A percentile compares a stretch with the other conserved stretches of the same genome.
Evolutionary conservation across 2,329 filamentous ascomycete species (phyloP).

Genomic region (Geoglossum cookeanum): DNA sequence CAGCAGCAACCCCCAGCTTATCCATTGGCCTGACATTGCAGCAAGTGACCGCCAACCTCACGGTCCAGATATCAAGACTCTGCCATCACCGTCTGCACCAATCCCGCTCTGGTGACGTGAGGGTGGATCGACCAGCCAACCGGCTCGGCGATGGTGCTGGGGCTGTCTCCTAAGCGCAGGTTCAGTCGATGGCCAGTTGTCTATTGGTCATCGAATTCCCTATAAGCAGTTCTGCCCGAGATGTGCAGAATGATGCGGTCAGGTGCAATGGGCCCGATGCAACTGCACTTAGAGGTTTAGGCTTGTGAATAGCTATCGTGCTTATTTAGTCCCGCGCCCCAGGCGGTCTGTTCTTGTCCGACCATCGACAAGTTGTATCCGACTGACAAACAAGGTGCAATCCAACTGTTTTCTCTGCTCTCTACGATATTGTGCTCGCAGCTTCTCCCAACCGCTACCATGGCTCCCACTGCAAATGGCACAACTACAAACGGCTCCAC

Average conservation of each 20-base stretch:
- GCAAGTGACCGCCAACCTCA: background rate
- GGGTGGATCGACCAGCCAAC: background rate
- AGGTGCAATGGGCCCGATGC: slow-evolving; percentile 2
- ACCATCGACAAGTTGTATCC: too few relatives aligned
- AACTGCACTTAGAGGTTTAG: slow-evolving; percentile 10
- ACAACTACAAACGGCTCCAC: slow-evolving; percentile 8
- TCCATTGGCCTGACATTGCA: background rate
- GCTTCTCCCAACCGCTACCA: background rate
- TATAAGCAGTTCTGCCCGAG: slow-evolving; percentile 3
- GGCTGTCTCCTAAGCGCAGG: slow-evolving; percentile 1
- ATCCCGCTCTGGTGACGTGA: too few relatives aligned
- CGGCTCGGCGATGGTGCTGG: background rate
- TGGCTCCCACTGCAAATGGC: slow-evolving; percentile 12
- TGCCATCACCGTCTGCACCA: too few relatives aligned
- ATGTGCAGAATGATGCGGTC: background rate
- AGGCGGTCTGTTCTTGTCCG: too few relatives aligned
- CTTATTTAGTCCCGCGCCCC: too few relatives aligned
- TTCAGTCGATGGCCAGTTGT: background rate
- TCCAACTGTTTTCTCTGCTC: background rate
- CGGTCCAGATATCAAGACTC: background rate
- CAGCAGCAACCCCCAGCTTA: background rate
- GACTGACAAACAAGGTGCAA: background rate
- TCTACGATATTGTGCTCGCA: background rate
- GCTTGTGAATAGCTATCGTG: background rate
- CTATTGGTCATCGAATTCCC: slow-evolving; percentile 2